These are phyloP conservation scores for Termitomyces sp. DNA, from an alignment of 768 basidiomycete species.

Conservation along the genomic window DNA sequence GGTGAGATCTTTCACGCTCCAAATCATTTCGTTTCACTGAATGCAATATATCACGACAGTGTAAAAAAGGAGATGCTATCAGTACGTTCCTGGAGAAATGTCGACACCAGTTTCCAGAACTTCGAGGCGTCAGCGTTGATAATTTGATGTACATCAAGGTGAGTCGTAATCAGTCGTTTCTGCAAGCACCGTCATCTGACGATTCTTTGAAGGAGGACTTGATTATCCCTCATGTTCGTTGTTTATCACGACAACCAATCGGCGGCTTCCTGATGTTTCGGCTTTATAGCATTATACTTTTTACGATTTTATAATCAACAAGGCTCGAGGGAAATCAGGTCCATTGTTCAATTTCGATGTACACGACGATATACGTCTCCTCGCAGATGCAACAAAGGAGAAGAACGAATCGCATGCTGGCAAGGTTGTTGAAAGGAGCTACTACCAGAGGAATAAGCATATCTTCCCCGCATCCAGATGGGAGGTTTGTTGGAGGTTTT, in stretches of 20 bases:
- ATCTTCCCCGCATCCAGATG: slow-evolving; percentile 96
- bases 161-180: slow-evolving; percentile 10
- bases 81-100: slow-evolving; percentile 89
- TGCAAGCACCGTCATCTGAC: neutral
- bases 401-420: slow-evolving; percentile 99
- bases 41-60: slow-evolving; percentile 43
- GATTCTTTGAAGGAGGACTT: slow-evolving; percentile 72
- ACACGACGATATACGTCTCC: slow-evolving; percentile 93
- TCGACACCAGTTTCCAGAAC: slow-evolving; percentile 86
- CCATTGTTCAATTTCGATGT: slow-evolving; percentile 99
- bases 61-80: slow-evolving; percentile 94
- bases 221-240: slow-evolving; percentile 88
- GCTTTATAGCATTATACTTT: slow-evolving; percentile 87
- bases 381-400: slow-evolving; percentile 92
- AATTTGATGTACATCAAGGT: slow-evolving; percentile 99
- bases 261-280: neutral
- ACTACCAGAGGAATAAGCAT: slow-evolving; percentile 95
- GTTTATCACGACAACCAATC: neutral
- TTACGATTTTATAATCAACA: slow-evolving; percentile 98
- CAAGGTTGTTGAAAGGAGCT: slow-evolving; percentile 95
- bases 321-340: slow-evolving; percentile 96
- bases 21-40: neutral
- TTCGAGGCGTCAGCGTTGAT: slow-evolving; percentile 85
- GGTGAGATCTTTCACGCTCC: slow-evolving; percentile 39
- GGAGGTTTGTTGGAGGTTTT: slow-evolving; percentile 59